Evolutionary conservation across 306 rosid genomes (phyloP), one percentile per base, ranked within the genome.

Genomic region (Sindora glabra): DNA sequence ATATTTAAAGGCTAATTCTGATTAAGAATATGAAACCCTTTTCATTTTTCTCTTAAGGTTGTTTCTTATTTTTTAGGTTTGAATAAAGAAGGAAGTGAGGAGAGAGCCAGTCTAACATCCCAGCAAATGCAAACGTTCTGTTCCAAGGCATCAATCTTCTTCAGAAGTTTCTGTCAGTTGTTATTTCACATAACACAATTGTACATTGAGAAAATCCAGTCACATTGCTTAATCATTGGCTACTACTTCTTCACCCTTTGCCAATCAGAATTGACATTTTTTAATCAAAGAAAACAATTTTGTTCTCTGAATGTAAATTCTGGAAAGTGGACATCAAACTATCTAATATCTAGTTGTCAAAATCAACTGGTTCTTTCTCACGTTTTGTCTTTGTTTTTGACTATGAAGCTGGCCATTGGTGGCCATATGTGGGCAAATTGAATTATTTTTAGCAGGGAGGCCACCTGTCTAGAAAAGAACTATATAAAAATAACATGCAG

Each of bases 111-210:
- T 62, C 60, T 46, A 86, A 73, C 72, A 56, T 33, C 21, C 79
- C 84, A 14, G 16, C 23, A 8, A 22, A 80, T 70, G 77, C 74
- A 38, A 74, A 50, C 73, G 22, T 60, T 71, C 90, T 88, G 68
- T 62, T 80, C n/a, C n/a, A n/a, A n/a, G n/a, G 76, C 12, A 12
- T 67, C 78, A 50, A 70, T 62, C 61, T 68, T 44, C 55, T n/a
- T n/a, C n/a, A n/a, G n/a, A n/a, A n/a, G n/a, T n/a, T n/a, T n/a
- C n/a, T n/a, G n/a, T n/a, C n/a, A n/a, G n/a, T n/a, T n/a, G n/a
- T n/a, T n/a, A n/a, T n/a, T 39, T 48, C 22, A 36, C 26, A 59
- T 50, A 39, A 49, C n/a, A 15, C 40, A 26, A 17, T 44, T 8
- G 13, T 54, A 34, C 24, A 45, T 12, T 34, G 23, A 50, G 33